These are phyloP conservation scores for Trypanosoma lewisi DNA, from an alignment of 208 protist genomes.

Conservation along the genomic window DNA sequence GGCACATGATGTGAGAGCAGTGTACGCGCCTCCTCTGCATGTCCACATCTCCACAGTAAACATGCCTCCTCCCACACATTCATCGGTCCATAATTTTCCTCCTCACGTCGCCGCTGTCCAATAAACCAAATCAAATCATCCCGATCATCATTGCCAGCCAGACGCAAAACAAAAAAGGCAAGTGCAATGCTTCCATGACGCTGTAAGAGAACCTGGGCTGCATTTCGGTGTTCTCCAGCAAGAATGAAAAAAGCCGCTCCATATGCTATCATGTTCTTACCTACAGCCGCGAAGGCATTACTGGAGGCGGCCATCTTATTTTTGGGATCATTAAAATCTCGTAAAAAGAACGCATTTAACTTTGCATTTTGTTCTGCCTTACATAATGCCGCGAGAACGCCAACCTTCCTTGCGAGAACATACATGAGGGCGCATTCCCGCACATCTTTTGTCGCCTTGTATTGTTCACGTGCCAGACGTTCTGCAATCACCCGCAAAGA, in stretches of 20 bases:
- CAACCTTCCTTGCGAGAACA: conserved; percentile 72
- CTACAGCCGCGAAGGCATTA: conserved; percentile 90
- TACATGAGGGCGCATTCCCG: conserved; percentile 88
- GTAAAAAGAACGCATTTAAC: conserved; percentile 87
- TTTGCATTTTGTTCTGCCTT: conserved; percentile 78
- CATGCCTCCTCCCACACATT: conserved; percentile 66
- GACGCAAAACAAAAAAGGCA: conserved; percentile 76
- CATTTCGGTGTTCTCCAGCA: conserved; percentile 80
- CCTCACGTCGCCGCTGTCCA: conserved; percentile 26
- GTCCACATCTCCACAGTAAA: conserved; percentile 53
- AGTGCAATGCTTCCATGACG: conserved; percentile 59
- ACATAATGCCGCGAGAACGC: conserved; percentile 88
- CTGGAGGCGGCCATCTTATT: conserved; percentile 76
- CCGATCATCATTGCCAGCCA: conserved; percentile 24
- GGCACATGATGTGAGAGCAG: conserved; percentile 5
- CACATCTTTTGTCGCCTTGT: conserved; percentile 70
- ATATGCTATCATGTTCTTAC: conserved; percentile 85
- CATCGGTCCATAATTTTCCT: conserved; percentile 21
- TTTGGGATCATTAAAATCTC: conserved; percentile 74
- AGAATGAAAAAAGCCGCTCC: conserved; percentile 93
- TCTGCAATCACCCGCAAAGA: conserved; percentile 70
- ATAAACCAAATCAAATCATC: conserved; percentile 41
- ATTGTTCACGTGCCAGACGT: conserved; percentile 72
- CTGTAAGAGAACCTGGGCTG: conserved; percentile 86
- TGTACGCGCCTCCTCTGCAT: conserved; percentile 14